Percentiles rank a stretch among this genome's conserved stretches.
These are phyloP conservation scores for Sanghuangporus sanghuang DNA, from an alignment of 1,284 basidiomycete species.

Conservation along the genomic window DNA sequence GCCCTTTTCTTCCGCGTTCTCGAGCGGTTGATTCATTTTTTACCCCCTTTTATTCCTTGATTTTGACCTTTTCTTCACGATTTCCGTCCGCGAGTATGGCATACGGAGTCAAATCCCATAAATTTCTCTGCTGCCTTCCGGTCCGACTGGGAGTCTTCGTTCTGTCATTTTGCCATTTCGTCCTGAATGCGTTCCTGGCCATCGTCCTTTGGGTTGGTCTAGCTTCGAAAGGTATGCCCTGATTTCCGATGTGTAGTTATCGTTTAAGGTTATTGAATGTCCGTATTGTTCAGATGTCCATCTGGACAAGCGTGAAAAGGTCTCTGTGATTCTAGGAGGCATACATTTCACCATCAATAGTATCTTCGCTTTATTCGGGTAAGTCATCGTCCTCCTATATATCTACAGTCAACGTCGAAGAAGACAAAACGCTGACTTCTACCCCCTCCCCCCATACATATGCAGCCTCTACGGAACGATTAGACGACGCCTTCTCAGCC, in stretches of 20 bases:
- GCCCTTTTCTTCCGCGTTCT: not conserved
- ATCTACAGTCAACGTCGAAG: not conserved
- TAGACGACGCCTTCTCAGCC: constrained; percentile 20
- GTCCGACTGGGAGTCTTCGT: constrained; percentile 27
- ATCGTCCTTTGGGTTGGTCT: constrained; percentile 11
- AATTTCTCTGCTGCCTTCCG: constrained; percentile 25
- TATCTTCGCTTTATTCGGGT: constrained; percentile 20
- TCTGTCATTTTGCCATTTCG: constrained; percentile 18
- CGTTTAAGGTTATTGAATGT: not conserved
- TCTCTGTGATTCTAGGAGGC: constrained; percentile 17
- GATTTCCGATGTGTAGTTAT: too few relatives aligned
- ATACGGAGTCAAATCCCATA: constrained; percentile 12
- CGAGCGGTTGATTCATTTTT: not conserved
- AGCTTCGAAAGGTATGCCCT: not conserved
- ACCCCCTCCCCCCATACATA: not conserved
- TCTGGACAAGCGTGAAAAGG: constrained; percentile 4
- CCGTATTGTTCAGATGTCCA: not conserved
- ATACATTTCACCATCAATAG: constrained; percentile 18
- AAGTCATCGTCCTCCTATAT: not conserved
- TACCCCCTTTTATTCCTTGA: not conserved
- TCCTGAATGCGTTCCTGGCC: constrained; percentile 14
- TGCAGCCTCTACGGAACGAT: constrained; percentile 22
- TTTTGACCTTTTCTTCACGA: not conserved
- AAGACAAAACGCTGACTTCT: too few relatives aligned
- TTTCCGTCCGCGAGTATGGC: not conserved